These are phyloP conservation scores for Ammopiptanthus mongolicus DNA, from an alignment of 306 rosid species.

Conservation along the genomic window DNA sequence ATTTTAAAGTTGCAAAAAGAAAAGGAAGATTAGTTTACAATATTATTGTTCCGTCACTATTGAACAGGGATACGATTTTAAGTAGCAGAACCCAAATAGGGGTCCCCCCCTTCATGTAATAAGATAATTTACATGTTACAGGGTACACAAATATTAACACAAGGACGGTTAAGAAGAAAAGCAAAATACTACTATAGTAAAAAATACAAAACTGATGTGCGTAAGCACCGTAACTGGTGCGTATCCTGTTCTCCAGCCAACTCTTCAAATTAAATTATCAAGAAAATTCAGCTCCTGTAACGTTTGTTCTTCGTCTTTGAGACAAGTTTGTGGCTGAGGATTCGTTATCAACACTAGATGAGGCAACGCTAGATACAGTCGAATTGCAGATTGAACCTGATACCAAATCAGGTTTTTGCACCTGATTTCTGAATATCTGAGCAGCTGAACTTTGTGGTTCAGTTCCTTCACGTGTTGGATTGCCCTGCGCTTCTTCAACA, in stretches of 20 bases:
- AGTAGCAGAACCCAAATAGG: slow-evolving; percentile 36
- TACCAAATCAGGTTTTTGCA: slow-evolving; percentile 31
- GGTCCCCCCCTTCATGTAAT: slow-evolving; percentile 19
- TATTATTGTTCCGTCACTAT: not conserved
- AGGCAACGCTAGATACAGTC: slow-evolving; percentile 42
- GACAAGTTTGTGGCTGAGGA: slow-evolving; percentile 45
- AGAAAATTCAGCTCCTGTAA: slow-evolving; percentile 39
- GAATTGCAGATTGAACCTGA: slow-evolving; percentile 43
- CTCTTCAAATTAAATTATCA: slow-evolving; percentile 8
- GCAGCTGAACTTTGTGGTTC: slow-evolving; percentile 27
- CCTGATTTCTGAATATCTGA: slow-evolving; percentile 44
- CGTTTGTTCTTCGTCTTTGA: slow-evolving; percentile 44
- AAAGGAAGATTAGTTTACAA: not conserved
- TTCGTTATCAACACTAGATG: slow-evolving; percentile 38
- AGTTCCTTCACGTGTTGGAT: slow-evolving; percentile 31
- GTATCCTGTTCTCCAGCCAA: slow-evolving; percentile 8
- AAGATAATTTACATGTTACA: slow-evolving; percentile 26
- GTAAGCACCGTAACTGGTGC: slow-evolving; percentile 6
- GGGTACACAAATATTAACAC: not conserved
- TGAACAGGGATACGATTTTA: not conserved
- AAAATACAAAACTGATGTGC: slow-evolving; percentile 31
- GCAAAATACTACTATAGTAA: not conserved
- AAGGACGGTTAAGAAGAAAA: not conserved
- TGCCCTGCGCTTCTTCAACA: slow-evolving; percentile 72
- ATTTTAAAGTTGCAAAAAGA: not conserved